Percentiles rank a stretch among this genome's conserved stretches.
Conservation (phyloP, 371 early-diverging fungal genomes). For the Coemansia sp. region DNA sequence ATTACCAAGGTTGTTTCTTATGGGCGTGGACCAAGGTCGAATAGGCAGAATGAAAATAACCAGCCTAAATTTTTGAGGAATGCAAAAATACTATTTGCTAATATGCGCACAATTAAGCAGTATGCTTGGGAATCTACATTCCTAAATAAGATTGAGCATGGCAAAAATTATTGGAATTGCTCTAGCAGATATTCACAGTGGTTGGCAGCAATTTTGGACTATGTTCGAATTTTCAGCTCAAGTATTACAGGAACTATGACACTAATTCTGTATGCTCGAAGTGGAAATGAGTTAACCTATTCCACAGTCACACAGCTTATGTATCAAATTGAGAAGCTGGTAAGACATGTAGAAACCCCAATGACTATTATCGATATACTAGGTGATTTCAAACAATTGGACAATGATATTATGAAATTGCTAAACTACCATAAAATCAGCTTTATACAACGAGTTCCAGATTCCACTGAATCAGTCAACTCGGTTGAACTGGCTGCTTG, state of each 20-base stretch:
- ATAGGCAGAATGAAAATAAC: neutral
- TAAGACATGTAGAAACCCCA: neutral
- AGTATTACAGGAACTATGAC: neutral
- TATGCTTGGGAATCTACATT: conserved; percentile 1
- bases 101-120: conserved; percentile 4
- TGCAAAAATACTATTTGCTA: neutral
- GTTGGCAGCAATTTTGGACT: neutral
- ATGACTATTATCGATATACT: neutral
- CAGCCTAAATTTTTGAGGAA: neutral
- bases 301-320: conserved; percentile 4
- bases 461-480: neutral
- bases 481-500: conserved; percentile 3
- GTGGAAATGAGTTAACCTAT: conserved; percentile 3
- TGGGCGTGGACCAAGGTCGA: neutral
- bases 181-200: neutral
- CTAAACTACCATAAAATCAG: neutral
- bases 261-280: neutral
- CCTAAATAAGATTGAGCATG: neutral
- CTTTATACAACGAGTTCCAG: neutral
- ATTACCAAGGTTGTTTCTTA: neutral
- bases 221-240: neutral
- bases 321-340: conserved; percentile 8
- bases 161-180: neutral
- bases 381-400: neutral
- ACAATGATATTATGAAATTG: conserved; percentile 2